Percentiles rank a stretch among this genome's conserved stretches.
Conservation (phyloP, 2,329 filamentous ascomycete species). For the Neofusicoccum parvum region DNA sequence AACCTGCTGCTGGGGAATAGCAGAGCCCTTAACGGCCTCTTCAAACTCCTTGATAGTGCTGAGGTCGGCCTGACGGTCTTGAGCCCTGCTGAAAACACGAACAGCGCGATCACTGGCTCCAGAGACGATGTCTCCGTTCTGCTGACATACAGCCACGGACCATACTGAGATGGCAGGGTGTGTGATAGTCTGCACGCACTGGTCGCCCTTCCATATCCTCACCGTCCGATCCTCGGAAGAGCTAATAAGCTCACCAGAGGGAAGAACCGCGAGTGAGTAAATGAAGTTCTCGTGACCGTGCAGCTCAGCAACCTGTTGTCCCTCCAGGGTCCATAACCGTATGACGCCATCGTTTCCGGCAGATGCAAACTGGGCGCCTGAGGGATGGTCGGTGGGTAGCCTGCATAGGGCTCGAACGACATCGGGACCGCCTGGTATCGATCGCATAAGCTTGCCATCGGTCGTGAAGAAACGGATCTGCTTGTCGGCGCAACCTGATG, state of each 20-base stretch:
- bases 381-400: slow-evolving; percentile 73
- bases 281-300: slow-evolving; percentile 94
- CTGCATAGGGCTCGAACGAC: slow-evolving; percentile 87
- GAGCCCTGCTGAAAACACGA: slow-evolving; percentile 77
- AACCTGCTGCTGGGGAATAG: slow-evolving; percentile 85
- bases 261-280: slow-evolving; percentile 77
- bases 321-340: slow-evolving; percentile 81
- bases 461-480: slow-evolving; percentile 79
- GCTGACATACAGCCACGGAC: slow-evolving; percentile 79
- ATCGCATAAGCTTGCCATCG: slow-evolving; percentile 64
- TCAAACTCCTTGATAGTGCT: slow-evolving; percentile 75
- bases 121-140: slow-evolving; percentile 89
- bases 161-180: slow-evolving; percentile 97
- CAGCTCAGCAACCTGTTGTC: slow-evolving; percentile 74
- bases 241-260: slow-evolving; percentile 86
- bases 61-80: slow-evolving; percentile 69
- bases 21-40: slow-evolving; percentile 76
- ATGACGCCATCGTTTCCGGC: slow-evolving; percentile 92
- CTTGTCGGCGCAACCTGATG: slow-evolving; percentile 79
- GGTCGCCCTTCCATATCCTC: slow-evolving; percentile 78
- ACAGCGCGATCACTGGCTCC: slow-evolving; percentile 87
- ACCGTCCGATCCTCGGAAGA: slow-evolving; percentile 93
- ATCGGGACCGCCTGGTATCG: slow-evolving; percentile 72
- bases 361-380: slow-evolving; percentile 88
- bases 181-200: slow-evolving; percentile 93